Percentiles rank a stretch among this genome's conserved stretches.
Evolutionary conservation across 805 yeast species (phyloP).

Genomic region (Komagataella pastoris): DNA sequence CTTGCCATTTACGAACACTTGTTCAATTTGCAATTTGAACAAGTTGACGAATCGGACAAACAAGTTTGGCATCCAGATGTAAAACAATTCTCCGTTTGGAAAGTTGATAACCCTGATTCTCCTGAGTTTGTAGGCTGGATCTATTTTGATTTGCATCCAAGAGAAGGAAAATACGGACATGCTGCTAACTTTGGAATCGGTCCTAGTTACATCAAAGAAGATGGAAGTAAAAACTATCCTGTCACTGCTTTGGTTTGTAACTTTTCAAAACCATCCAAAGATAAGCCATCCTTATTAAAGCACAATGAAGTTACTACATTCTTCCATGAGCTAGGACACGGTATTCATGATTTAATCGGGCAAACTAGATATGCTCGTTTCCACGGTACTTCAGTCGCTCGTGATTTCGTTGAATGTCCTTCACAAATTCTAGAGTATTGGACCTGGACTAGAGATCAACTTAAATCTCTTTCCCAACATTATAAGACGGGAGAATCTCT

Average conservation of each 20-base stretch:
- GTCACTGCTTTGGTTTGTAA: conserved; percentile 75
- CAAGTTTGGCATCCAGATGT: conserved; percentile 74
- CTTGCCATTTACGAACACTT: conserved; percentile 55
- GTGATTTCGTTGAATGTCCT: conserved; percentile 89
- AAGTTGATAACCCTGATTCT: conserved; percentile 29
- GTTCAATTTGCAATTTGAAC: conserved; percentile 55
- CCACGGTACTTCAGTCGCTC: conserved; percentile 64
- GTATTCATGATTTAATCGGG: conserved; percentile 68
- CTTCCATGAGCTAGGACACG: conserved; percentile 87
- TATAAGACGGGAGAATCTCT: conserved; percentile 45
- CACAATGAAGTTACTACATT: conserved; percentile 73
- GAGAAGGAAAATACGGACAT: conserved; percentile 80
- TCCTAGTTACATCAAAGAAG: conserved; percentile 40
- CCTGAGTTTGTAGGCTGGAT: conserved; percentile 67
- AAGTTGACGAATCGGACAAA: conserved; percentile 20
- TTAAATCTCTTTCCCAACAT: conserved; percentile 50
- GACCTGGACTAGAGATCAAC: conserved; percentile 64
- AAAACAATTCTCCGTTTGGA: conserved; percentile 60
- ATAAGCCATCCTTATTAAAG: conserved; percentile 61
- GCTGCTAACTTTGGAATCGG: conserved; percentile 71
- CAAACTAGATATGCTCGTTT: conserved; percentile 51
- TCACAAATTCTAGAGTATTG: conserved; percentile 83
- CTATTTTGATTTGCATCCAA: conserved; percentile 72
- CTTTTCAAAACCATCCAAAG: conserved; percentile 60
- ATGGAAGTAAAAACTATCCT: conserved; percentile 43